Evolutionary conservation across 1,284 basidiomycete species (phyloP).

Genomic region (Pseudozyma thailandica): DNA sequence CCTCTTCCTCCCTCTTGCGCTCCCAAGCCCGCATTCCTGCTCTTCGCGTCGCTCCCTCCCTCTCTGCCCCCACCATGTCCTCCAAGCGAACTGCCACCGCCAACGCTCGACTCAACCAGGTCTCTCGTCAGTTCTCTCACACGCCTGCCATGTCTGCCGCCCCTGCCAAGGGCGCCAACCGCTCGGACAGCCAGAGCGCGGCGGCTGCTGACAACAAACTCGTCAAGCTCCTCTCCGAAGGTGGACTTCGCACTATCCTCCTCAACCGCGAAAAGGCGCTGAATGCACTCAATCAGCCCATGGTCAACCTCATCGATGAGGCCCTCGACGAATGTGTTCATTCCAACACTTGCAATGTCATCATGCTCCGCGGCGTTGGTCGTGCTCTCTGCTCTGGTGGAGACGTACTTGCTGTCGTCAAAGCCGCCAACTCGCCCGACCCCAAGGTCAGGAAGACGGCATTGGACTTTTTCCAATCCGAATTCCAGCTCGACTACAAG

Average conservation of each 20-base stretch:
- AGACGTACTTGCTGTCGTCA: constrained; percentile 78
- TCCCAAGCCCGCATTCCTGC: constrained; percentile 6
- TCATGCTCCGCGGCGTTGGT: constrained; percentile 72
- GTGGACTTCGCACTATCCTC: constrained; percentile 74
- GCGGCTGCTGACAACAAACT: constrained; percentile 20
- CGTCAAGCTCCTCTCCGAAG: constrained; percentile 53
- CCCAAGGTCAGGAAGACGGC: constrained; percentile 71
- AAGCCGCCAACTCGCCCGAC: constrained; percentile 48
- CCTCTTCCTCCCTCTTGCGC: constrained; percentile 25
- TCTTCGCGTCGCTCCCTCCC: background rate
- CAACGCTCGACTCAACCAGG: constrained; percentile 33
- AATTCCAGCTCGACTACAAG: constrained; percentile 91
- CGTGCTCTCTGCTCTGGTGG: constrained; percentile 94
- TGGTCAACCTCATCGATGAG: constrained; percentile 80
- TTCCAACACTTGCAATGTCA: constrained; percentile 49
- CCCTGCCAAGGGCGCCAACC: constrained; percentile 8
- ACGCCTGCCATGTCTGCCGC: constrained; percentile 21
- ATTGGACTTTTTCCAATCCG: constrained; percentile 87
- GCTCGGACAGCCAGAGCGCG: background rate
- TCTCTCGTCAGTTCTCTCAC: constrained; percentile 37
- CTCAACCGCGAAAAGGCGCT: constrained; percentile 85
- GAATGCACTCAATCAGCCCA: constrained; percentile 85
- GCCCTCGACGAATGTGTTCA: constrained; percentile 76
- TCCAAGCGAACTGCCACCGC: constrained; percentile 23
- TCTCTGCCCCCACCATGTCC: constrained; percentile 16